Base-by-base conservation (phyloP, 345 rosid genomes). In the Eucalyptus grandis region DNA sequence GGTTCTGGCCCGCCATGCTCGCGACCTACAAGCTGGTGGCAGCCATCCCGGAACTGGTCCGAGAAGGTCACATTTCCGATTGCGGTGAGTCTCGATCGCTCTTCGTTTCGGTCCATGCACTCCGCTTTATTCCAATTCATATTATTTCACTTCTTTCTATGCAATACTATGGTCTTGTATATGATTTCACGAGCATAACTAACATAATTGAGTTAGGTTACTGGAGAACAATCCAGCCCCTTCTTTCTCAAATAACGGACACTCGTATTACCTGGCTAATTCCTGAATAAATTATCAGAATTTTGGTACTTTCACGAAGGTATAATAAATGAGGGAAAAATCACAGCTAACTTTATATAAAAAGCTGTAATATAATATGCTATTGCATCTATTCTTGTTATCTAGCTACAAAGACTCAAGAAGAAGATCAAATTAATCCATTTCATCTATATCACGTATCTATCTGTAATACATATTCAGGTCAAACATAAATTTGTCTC, bases 1-100 rank as follows among this genome's bases (percentile, higher is more conserved):
- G 99, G 24, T 95, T 95, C 88, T 97, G 99, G 98, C 93, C 98
- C 3, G 98, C 93, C 43, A 94, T 95, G 97, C 89, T 92, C 9
- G 95, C 98, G 13, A 91, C 96, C 34, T 96, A 94, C 89, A 91
- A 92, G 67, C 67, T 97, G 89, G 92, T 97, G 53, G 89, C 90
- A 4, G 93, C 95, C 86, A 95, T 97, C 47, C 99, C 99, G 3
- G 95, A 94, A 24, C 89, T 97, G 93, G 50, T 94, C 58, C 87
- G 81, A 40, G n/a, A 91, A 7, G 92, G 96, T 85, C 58, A 92
- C 65, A 94, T 97, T 89, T 93, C 96, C 54, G 92, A 90, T 51
- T 86, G 92, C 65, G 98, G 99, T 95, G 69, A 88, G 50, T 83
- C 40, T 26, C 44, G 3, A 43, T 67, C 14, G 16, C 19, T 30